Evolutionary conservation across 2,329 filamentous ascomycete genomes (phyloP).

Genomic region (Sporothrix sp.): DNA sequence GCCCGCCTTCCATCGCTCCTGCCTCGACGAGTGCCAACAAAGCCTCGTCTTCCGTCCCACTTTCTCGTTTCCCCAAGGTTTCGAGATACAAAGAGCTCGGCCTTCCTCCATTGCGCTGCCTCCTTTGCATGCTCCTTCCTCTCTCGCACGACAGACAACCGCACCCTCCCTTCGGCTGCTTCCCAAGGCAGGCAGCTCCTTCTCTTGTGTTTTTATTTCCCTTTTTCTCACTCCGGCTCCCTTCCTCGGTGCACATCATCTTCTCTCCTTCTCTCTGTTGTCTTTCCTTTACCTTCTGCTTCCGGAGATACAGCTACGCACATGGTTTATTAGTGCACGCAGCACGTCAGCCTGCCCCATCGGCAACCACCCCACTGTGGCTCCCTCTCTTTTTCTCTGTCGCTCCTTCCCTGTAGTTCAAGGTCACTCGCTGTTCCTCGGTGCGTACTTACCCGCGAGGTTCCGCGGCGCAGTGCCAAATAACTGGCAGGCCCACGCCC

Average conservation of each 20-base stretch:
- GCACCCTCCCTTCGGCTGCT: conserved; percentile 3
- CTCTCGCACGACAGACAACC: conserved; percentile 2
- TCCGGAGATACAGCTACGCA: neutral
- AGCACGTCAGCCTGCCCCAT: neutral
- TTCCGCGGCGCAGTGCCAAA: conserved; percentile 3
- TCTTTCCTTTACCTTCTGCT: neutral
- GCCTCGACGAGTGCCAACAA: neutral
- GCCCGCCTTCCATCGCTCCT: neutral
- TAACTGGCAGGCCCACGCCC: neutral
- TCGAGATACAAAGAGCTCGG: conserved; percentile 6
- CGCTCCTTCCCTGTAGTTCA: neutral
- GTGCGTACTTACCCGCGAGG: conserved; percentile 26
- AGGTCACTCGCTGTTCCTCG: neutral
- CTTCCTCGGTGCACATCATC: neutral
- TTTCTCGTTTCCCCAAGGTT: conserved; percentile 1
- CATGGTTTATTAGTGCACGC: conserved; percentile 2
- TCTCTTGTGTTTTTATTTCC: neutral
- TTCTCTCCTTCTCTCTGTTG: neutral
- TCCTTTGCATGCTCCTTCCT: neutral
- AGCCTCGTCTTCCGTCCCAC: conserved; percentile 8
- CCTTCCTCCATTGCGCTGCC: conserved; percentile 1
- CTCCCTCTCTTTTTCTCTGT: neutral
- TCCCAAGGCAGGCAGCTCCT: neutral
- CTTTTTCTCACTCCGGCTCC: neutral
- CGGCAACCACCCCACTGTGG: conserved; percentile 7